Base-by-base conservation (phyloP, 1,284 basidiomycete species). In the Amylostereum areolatum region DNA sequence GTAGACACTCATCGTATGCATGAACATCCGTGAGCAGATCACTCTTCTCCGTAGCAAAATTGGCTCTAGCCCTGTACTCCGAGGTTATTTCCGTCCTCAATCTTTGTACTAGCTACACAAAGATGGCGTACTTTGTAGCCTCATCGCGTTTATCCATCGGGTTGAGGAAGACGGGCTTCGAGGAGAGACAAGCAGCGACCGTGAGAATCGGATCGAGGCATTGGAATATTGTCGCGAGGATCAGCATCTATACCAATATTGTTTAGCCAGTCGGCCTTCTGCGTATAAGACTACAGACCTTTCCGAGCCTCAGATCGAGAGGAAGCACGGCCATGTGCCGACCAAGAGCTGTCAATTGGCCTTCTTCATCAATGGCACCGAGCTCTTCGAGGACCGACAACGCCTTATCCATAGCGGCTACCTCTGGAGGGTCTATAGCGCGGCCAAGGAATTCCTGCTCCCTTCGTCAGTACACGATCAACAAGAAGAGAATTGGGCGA, bases 281-380 rank as follows among this genome's bases (percentile, higher is more conserved):
- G 36, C 45, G 31, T 25, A 29, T 18, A 11, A 24, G n/a, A 10
- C 30, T n/a, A 49, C 58, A 31, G 49, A 89, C 83, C 74, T 97
- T 97, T 34, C 83, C 91, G 24, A 97, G 74, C 43, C 92, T 78
- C n/a, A 97, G 70, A 67, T 97, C 94, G 28, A 97, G 73, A 1
- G 94, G 94, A 30, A 97, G 75, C 66, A 85, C 78, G 4, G 89
- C 88, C 63, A 96, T 80, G 66, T 96, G 85, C 55, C 80, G 74
- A 3, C 95, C 94, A 2, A 97, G 72, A 5, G 93, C 81, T 0
- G 93, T 97, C 45, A 97, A 65, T 43, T 74, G 75, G 3, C 79
- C 81, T 32, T 81, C 71, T 12, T 72, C 64, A 52, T 80, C 74
- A 24, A 95, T 72, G 0, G 92, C 93, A 9, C 92, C 92, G 1